Percentiles rank a stretch among this genome's conserved stretches.
Evolutionary conservation across 192 early-diverging fungal species (phyloP).

Genomic region (Backusella sp.): DNA sequence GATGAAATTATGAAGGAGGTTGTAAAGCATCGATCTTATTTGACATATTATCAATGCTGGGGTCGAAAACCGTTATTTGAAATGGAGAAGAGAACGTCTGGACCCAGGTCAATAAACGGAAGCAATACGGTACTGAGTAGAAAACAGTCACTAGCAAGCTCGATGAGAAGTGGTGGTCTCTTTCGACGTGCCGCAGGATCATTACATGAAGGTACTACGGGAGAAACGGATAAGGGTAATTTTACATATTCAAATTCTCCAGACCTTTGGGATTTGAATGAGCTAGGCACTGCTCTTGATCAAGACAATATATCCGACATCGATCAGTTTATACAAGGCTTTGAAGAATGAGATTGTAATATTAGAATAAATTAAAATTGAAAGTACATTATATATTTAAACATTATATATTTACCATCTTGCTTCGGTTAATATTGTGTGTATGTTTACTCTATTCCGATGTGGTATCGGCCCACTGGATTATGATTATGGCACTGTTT

Average conservation of each 20-base stretch:
- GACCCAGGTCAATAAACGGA: not conserved
- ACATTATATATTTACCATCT: no score
- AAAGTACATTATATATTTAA: not conserved
- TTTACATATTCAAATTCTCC: not conserved
- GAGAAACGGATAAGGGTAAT: not conserved
- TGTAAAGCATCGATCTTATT: not conserved
- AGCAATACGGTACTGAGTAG: not conserved
- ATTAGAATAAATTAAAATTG: not conserved
- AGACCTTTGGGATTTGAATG: not conserved
- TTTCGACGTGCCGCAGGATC: not conserved
- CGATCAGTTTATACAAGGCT: conserved; percentile 14
- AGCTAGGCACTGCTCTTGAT: not conserved
- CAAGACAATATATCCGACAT: conserved; percentile 4
- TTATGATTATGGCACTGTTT: no score
- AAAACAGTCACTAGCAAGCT: conserved; percentile 12
- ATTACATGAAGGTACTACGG: not conserved
- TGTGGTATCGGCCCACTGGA: no score
- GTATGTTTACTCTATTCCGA: no score
- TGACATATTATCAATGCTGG: conserved; percentile 10
- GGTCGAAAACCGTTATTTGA: not conserved
- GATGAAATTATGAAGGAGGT: not conserved
- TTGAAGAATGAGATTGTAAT: not conserved
- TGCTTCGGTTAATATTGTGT: no score
- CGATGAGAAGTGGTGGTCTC: not conserved
- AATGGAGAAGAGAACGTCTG: not conserved